Percentiles rank a stretch among this genome's conserved stretches.
These are phyloP conservation scores for Aureobasidium namibiae DNA, from an alignment of 2,329 filamentous ascomycete species.

Conservation along the genomic window DNA sequence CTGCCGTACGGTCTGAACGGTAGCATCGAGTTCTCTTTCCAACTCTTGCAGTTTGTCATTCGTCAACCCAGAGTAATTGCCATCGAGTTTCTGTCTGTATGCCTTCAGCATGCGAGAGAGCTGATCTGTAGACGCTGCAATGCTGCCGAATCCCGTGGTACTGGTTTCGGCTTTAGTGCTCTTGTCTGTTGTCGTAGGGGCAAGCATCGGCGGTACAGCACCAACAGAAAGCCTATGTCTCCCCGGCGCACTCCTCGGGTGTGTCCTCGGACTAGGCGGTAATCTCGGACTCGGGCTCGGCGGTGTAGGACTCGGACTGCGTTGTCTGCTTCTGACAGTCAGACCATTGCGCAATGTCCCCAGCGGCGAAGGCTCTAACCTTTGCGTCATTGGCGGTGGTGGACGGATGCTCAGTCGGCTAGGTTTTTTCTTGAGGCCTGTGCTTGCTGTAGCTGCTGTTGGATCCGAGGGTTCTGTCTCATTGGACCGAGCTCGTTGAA, in stretches of 20 bases:
- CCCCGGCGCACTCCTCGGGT: not conserved
- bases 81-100: slow-evolving; percentile 49
- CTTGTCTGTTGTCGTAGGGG: slow-evolving; percentile 17
- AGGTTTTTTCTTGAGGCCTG: slow-evolving; percentile 45
- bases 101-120: slow-evolving; percentile 49
- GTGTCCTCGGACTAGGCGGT: slow-evolving; percentile 21
- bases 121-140: slow-evolving; percentile 48
- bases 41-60: slow-evolving; percentile 44
- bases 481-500: slow-evolving; percentile 45
- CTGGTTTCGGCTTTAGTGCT: slow-evolving; percentile 30
- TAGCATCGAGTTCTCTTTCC: slow-evolving; percentile 48
- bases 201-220: not conserved
- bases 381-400: slow-evolving; percentile 1
- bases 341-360: slow-evolving; percentile 34
- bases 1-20: slow-evolving; percentile 21
- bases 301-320: slow-evolving; percentile 23
- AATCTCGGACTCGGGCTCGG: slow-evolving; percentile 25
- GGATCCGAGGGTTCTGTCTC: slow-evolving; percentile 33
- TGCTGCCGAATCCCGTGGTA: slow-evolving; percentile 37
- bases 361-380: slow-evolving; percentile 23
- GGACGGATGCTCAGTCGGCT: slow-evolving; percentile 7
- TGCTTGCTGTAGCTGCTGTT: slow-evolving; percentile 37
- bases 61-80: slow-evolving; percentile 36
- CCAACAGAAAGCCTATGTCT: not conserved
- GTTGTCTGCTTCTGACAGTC: slow-evolving; percentile 17